Evolutionary conservation across 768 basidiomycete genomes (phyloP), one percentile per base, ranked within the genome.

Genomic region (Amanita muscaria): DNA sequence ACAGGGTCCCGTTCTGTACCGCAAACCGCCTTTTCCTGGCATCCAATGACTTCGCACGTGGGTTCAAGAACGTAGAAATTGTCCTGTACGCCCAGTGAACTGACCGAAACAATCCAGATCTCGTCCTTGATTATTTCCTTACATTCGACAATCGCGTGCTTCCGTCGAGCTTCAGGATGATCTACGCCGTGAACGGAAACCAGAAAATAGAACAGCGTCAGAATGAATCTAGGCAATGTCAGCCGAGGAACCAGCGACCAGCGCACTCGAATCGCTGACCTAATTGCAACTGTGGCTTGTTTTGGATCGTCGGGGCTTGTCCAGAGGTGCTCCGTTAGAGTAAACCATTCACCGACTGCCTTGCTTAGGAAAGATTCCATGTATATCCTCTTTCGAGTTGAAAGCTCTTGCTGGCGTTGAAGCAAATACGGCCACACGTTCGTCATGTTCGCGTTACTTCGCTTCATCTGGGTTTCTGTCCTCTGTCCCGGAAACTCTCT

Each of bases 401-500:
- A 31, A 1, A 57, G 52, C 56, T 85, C 81, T 10, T 53, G 49
- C 46, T 65, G 53, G n/a, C 84, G 74, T 16, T 64, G 53, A 21
- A 59, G 60, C 25, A 86, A 66, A 56, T 87, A 87, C 5, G 84
- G 82, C 86, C 86, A 88, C 55, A 81, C 65, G 50, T 87, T 77
- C 1, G 70, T 75, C 61, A 70, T 77, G 14, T 64, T 68, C 16
- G 47, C 59, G 12, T 72, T 59, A 51, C 74, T 62, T 9, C 58
- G 56, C 35, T 60, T 47, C 38, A 75, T 48, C 5, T 77, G 41
- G 1, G 49, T 27, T 32, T 46, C 37, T 15, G 46, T 40, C 15
- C 46, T 16, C 32, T n/a, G 14, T 63, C 60, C 33, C 79, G 60
- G 64, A 34, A 53, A 74, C 84, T 12, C 36, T 27, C 65, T 46